These are phyloP conservation scores for Calonectria pseudoreteaudii DNA, from an alignment of 2,329 filamentous ascomycete genomes.

Conservation along the genomic window DNA sequence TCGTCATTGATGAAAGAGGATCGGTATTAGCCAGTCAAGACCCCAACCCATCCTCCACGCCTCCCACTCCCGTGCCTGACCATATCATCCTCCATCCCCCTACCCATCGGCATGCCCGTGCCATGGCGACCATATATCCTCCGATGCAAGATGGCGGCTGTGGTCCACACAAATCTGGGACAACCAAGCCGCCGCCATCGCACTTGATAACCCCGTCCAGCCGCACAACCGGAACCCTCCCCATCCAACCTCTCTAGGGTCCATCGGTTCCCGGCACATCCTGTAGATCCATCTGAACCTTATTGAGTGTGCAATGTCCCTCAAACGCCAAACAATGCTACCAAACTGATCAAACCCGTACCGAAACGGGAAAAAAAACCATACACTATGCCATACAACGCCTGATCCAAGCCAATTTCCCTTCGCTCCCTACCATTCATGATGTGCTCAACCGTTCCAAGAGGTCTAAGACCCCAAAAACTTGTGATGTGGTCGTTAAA, in stretches of 20 bases:
- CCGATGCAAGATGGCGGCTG: background rate
- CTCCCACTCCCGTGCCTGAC: background rate
- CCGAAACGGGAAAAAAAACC: conserved; percentile 14
- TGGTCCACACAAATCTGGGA: background rate
- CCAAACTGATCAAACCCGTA: conserved; percentile 25
- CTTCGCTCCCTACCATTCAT: background rate
- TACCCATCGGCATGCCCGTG: background rate
- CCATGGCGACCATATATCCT: background rate
- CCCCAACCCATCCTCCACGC: background rate
- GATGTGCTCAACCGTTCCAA: background rate
- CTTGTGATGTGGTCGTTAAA: background rate
- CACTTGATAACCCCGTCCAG: background rate
- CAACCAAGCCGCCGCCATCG: background rate
- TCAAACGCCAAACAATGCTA: conserved; percentile 43
- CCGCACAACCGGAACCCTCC: background rate
- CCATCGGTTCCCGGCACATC: background rate
- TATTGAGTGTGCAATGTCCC: background rate
- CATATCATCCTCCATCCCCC: background rate
- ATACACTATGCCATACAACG: background rate
- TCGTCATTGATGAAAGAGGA: conserved; percentile 1
- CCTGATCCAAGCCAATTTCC: conserved; percentile 6
- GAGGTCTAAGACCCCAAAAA: background rate
- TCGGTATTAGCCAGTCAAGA: conserved; percentile 2
- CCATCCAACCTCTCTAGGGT: background rate
- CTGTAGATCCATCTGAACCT: conserved; percentile 18